Evolutionary conservation across 2,329 filamentous ascomycete genomes (phyloP), one percentile per base, ranked within the genome.

Genomic region (Colletotrichum sp.): DNA sequence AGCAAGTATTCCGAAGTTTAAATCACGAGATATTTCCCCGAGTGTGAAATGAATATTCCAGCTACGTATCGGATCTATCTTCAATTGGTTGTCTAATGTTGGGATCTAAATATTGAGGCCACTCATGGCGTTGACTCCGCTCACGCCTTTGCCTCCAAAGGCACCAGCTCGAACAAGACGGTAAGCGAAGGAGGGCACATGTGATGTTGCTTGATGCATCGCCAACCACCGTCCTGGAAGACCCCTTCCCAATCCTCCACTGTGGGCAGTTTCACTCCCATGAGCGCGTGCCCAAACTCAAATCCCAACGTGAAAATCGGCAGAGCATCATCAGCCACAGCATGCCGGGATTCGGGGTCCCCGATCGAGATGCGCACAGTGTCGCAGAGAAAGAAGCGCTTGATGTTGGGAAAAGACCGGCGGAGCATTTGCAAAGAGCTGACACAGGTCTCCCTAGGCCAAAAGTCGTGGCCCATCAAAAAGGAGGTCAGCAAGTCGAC

Each of bases 401-500:
- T 43, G 38, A 43, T 5, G 9, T 12, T 43, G 38, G 38, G 38
- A 43, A 43, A 43, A n/a, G 18, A 43, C 38, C 38, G 38, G 38
- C 38, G 18, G 9, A 43, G 38, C 6, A 5, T 43, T 43, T 43
- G 38, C 38, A 43, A 43, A 6, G 38, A 43, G 38, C 8, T 43
- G 8, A 43, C 18, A 5, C 77, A 78, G 36, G 68, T 75, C n/a
- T 78, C 73, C 13, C 76, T 76, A 3, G 77, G 77, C 77, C 77
- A 78, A 55, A 78, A 78, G 68, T 78, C 76, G 52, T 78, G 76
- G 1, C 77, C 77, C 77, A 77, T 78, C 72, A 78, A 68, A 68
- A 78, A 78, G 18, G 65, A 76, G 7, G 76, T 78, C 30, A 78
- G 21, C 15, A 76, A 66, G 60, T 77, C 77, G 34, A 78, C 76